These are phyloP conservation scores for Saturnispora sanitii DNA, from an alignment of 805 yeast species.

Conservation along the genomic window DNA sequence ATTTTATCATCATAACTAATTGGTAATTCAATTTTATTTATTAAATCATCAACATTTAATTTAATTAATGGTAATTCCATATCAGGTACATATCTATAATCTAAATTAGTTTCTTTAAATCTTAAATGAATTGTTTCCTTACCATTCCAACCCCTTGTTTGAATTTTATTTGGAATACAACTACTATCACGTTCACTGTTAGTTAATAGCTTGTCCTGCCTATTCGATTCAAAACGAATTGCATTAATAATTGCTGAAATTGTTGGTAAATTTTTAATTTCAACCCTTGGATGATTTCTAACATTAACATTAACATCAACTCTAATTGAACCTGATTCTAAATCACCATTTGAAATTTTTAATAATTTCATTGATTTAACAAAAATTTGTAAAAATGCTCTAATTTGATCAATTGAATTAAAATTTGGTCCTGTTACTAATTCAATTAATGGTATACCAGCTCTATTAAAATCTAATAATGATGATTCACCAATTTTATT, in stretches of 20 bases:
- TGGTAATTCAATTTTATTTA: conserved; percentile 40
- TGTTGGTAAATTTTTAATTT: conserved; percentile 81
- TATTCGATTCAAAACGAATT: conserved; percentile 54
- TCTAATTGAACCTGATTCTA: conserved; percentile 91
- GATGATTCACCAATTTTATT: conserved; percentile 25
- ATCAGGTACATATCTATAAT: conserved; percentile 92
- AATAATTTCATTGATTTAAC: conserved; percentile 61
- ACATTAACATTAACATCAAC: conserved; percentile 92
- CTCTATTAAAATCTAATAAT: conserved; percentile 70
- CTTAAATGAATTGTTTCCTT: conserved; percentile 54
- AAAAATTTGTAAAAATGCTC: conserved; percentile 70
- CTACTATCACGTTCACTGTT: neutral
- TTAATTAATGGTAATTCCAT: conserved; percentile 65
- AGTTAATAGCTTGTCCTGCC: conserved; percentile 51
- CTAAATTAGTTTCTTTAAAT: conserved; percentile 70
- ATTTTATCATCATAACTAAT: conserved; percentile 53
- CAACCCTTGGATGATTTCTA: conserved; percentile 63
- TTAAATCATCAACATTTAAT: conserved; percentile 35
- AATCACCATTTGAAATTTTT: conserved; percentile 75
- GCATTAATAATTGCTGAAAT: conserved; percentile 75
- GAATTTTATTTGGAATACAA: no score
- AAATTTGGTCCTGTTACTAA: conserved; percentile 89
- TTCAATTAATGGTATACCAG: conserved; percentile 81
- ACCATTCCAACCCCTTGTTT: conserved; percentile 94
- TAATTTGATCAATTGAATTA: conserved; percentile 52